Evolutionary conservation across 139 green algal species (phyloP).

Genomic region (Nannochloris sp.): DNA sequence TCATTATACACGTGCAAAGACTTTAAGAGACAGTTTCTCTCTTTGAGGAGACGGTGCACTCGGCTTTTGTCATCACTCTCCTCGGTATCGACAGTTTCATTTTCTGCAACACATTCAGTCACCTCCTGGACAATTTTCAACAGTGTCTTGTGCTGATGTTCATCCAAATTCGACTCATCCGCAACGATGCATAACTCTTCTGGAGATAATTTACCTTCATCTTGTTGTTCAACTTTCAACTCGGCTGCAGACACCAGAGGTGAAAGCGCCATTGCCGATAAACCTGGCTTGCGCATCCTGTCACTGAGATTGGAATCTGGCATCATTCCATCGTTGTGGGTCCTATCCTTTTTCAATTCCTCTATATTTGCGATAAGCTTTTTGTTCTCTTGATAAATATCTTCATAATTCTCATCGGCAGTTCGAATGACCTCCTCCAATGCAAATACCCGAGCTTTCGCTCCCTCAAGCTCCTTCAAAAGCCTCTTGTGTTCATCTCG

Average conservation of each 20-base stretch:
- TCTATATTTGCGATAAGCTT: not conserved
- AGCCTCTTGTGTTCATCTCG: not conserved
- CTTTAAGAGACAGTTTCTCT: not conserved
- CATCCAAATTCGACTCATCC: conserved; percentile 8
- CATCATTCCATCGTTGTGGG: not conserved
- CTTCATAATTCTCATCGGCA: not conserved
- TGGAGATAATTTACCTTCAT: not conserved
- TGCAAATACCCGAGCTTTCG: not conserved
- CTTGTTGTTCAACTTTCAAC: not conserved
- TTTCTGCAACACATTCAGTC: not conserved
- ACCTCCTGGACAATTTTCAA: not conserved
- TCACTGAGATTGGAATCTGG: not conserved
- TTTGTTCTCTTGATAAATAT: not conserved
- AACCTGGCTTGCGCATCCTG: not conserved
- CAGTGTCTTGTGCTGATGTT: not conserved
- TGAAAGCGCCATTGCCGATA: not conserved
- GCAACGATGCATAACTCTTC: conserved; percentile 3
- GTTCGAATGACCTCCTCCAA: conserved; percentile 2
- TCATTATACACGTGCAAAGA: conserved; percentile 4
- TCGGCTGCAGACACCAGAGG: not conserved
- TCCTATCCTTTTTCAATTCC: not conserved
- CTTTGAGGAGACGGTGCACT: not conserved
- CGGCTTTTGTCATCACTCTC: not conserved
- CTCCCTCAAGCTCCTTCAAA: not conserved
- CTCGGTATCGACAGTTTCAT: not conserved